phyloP scores from a whole-genome alignment of 352 stramenopile species.

The Saprolegnia parasitica region DNA sequence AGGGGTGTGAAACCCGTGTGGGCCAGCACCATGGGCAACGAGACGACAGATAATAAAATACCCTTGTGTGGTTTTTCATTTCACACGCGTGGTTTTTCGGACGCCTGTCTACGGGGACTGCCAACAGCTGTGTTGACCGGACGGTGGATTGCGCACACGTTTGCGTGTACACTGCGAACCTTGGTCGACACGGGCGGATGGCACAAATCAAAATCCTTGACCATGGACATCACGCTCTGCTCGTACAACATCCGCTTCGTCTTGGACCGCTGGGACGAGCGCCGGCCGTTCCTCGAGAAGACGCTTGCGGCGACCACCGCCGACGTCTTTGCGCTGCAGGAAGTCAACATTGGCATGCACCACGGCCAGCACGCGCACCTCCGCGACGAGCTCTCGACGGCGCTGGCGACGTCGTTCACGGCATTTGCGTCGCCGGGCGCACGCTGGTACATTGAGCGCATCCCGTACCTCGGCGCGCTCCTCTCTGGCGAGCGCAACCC shows the following conservation, averaged over 20 bases:
- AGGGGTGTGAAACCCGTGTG: no score
- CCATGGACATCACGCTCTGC: constrained; percentile 1
- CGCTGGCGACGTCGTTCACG: neutral
- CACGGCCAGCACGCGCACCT: constrained; percentile 12
- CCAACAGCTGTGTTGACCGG: neutral
- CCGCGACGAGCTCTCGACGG: neutral
- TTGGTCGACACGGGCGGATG: neutral
- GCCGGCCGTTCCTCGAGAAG: constrained; percentile 5
- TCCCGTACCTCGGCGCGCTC: constrained; percentile 2
- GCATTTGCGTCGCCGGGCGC: neutral
- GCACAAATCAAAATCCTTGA: neutral
- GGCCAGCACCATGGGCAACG: no score
- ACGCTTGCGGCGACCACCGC: neutral
- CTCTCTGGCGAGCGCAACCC: neutral
- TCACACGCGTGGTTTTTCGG: no score
- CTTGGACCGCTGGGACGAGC: constrained; percentile 16
- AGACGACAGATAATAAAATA: no score
- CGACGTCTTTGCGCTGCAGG: constrained; percentile 8
- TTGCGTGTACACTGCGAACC: neutral
- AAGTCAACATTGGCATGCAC: constrained; percentile 20
- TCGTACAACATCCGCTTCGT: constrained; percentile 23
- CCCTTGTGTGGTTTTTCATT: no score
- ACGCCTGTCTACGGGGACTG: no score
- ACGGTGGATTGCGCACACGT: neutral
- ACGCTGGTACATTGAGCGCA: constrained; percentile 5